Percentiles rank a stretch among this genome's conserved stretches.
Evolutionary conservation across 106 monocot species (phyloP).

Genomic region (Ottelia alismoides): DNA sequence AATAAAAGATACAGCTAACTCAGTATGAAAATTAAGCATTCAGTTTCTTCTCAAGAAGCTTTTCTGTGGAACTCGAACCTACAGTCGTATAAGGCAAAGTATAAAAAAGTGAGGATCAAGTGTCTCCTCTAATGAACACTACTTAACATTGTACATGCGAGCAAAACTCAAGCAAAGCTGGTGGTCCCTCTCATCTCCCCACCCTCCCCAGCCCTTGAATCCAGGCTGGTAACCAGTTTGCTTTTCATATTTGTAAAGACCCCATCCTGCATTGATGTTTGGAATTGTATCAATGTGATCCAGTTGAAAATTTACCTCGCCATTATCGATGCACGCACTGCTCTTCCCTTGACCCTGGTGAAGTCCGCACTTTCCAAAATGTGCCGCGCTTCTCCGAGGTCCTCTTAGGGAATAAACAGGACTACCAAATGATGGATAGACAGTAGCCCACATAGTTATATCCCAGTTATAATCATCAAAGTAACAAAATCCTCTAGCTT

Average conservation of each 20-base stretch:
- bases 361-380: slow-evolving; percentile 93
- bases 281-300: slow-evolving; percentile 44
- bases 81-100: too few relatives aligned
- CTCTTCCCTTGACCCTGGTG: slow-evolving; percentile 79
- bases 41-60: too few relatives aligned
- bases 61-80: too few relatives aligned
- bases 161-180: slow-evolving; percentile 92
- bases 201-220: slow-evolving; percentile 96
- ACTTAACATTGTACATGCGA: too few relatives aligned
- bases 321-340: slow-evolving; percentile 58
- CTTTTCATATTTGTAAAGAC: slow-evolving; percentile 32
- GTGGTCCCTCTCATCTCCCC: slow-evolving; percentile 83
- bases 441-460: slow-evolving; percentile 94
- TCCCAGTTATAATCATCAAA: slow-evolving; percentile 99
- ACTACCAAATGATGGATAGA: slow-evolving; percentile 75
- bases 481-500: slow-evolving; percentile 70
- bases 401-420: slow-evolving; percentile 74
- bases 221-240: slow-evolving; percentile 64
- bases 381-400: slow-evolving; percentile 63
- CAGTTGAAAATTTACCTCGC: slow-evolving; percentile 30
- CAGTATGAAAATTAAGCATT: too few relatives aligned
- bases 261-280: slow-evolving; percentile 61
- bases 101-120: too few relatives aligned
- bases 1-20: too few relatives aligned
- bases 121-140: too few relatives aligned